Conservation (phyloP, 2,329 filamentous ascomycete genomes). For the Chrysosporium keratinophilum region DNA sequence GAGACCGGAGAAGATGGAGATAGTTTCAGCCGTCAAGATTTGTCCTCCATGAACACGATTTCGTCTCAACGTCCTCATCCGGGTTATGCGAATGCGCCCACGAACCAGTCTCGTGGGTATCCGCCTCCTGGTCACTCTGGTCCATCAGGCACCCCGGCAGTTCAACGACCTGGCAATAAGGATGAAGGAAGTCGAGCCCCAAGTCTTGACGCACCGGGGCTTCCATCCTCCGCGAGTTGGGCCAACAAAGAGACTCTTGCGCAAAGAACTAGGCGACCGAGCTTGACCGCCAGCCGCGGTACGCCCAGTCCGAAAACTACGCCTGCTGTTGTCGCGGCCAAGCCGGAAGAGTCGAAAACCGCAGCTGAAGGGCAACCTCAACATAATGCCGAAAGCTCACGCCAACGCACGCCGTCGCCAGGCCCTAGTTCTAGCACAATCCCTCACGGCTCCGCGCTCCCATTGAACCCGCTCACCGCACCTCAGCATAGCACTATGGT, state of each 20-base stretch:
- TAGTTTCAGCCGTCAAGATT: slow-evolving; percentile 85
- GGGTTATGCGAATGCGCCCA: neutral
- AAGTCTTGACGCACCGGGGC: slow-evolving; percentile 67
- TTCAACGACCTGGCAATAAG: slow-evolving; percentile 64
- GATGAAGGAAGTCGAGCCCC: slow-evolving; percentile 52
- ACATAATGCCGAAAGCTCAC: slow-evolving; percentile 19
- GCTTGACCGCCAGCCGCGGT: slow-evolving; percentile 69
- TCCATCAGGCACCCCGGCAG: slow-evolving; percentile 46
- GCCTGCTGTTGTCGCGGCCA: slow-evolving; percentile 35
- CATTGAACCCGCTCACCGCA: slow-evolving; percentile 14
- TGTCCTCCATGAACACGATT: slow-evolving; percentile 88
- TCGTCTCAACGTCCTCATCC: slow-evolving; percentile 57
- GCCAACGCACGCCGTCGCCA: slow-evolving; percentile 21
- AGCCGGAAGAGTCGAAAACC: slow-evolving; percentile 28
- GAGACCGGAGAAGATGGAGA: slow-evolving; percentile 97
- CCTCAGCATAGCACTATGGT: slow-evolving; percentile 23
- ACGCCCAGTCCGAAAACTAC: slow-evolving; percentile 66
- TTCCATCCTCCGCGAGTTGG: slow-evolving; percentile 91
- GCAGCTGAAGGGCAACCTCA: slow-evolving; percentile 23
- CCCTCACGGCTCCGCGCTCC: slow-evolving; percentile 1
- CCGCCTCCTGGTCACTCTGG: slow-evolving; percentile 41
- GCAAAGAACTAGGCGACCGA: slow-evolving; percentile 57
- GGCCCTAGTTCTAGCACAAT: slow-evolving; percentile 13
- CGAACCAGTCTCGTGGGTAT: slow-evolving; percentile 32
- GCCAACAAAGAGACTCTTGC: slow-evolving; percentile 58